Evolutionary conservation across 2,329 filamentous ascomycete genomes (phyloP), one percentile per base, ranked within the genome.

Genomic region (Aspergillus oerlinghausenensis): DNA sequence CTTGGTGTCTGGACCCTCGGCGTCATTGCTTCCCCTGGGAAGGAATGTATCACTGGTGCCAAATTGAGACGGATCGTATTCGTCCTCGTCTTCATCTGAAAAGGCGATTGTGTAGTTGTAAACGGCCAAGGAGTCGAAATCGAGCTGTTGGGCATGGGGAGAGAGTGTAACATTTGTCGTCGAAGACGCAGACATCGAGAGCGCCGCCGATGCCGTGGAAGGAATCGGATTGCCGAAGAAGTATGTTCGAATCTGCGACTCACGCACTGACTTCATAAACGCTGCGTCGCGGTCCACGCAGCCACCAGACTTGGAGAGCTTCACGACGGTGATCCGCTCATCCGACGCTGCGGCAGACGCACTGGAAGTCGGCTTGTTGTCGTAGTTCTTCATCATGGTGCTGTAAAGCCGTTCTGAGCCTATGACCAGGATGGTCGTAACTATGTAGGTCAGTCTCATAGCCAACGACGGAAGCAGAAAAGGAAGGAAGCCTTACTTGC

Each of bases 231-330:
- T 88, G 9, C 94, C 94, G 70, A 97, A 99, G 77, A 99, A 99
- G 74, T 99, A 99, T 65, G 92, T 88, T 63, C 89, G 88, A 52
- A 97, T 92, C 51, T 89, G 84, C 0, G 88, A 84, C 67, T 95
- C 89, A 48, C 89, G 84, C 4, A 84, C 76, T 17, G 85, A 81
- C 66, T 90, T 88, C 80, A 92, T 85, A 71, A 90, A 95, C 0
- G 77, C 70, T 40, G 87, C 84, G 61, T 92, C 88, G 50, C 90
- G 83, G 66, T 90, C 85, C 1, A 90, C 89, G 40, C 90, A 92
- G 25, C 94, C 94, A 38, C 90, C 89, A 0, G 92, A 95, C 70
- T 91, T 92, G 60, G 92, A 86, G 11, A 99, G 80, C 56, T 87
- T 86, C 50, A 97, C 79, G 2, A 97, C 84, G 4, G 83, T 84